A percentile compares a stretch with the other conserved stretches of the same genome.
Conservation (phyloP, 345 rosid species). For the Salix viminalis region DNA sequence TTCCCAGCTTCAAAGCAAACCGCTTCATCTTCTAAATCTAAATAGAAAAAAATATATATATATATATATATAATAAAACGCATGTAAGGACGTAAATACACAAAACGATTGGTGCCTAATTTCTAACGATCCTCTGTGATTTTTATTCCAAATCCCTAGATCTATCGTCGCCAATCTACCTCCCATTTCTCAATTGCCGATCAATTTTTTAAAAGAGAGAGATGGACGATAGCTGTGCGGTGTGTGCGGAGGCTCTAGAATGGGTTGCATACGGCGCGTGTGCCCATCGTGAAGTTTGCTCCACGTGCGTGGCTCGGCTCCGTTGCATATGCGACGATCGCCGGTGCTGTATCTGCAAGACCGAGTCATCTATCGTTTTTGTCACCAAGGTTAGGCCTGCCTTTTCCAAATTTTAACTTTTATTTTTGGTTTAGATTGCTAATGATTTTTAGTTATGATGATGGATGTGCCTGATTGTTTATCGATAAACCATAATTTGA, state of each 20-base stretch:
- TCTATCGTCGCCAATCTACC: background rate
- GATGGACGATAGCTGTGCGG: constrained; percentile 93
- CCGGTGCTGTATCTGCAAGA: constrained; percentile 90
- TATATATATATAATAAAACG: too few relatives aligned
- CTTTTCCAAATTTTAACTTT: background rate
- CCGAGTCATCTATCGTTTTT: constrained; percentile 51
- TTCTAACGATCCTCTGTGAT: too few relatives aligned
- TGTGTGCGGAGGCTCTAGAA: constrained; percentile 80
- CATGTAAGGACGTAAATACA: background rate
- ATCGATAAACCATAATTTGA: background rate
- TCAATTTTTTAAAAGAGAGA: background rate
- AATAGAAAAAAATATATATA: too few relatives aligned
- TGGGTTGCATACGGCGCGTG: constrained; percentile 94
- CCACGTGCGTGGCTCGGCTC: constrained; percentile 87
- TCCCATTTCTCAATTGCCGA: background rate
- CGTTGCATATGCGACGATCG: constrained; percentile 84
- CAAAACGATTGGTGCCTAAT: background rate
- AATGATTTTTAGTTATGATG: background rate
- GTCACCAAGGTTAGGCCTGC: constrained; percentile 73
- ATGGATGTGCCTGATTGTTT: background rate
- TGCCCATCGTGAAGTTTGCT: constrained; percentile 83
- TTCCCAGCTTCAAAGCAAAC: background rate
- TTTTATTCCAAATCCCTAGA: background rate
- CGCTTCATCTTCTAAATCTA: background rate
- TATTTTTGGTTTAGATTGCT: background rate